A percentile compares a stretch with the other conserved stretches of the same genome.
Evolutionary conservation across 2,329 filamentous ascomycete species (phyloP).

Genomic region (Monosporascus sp.): DNA sequence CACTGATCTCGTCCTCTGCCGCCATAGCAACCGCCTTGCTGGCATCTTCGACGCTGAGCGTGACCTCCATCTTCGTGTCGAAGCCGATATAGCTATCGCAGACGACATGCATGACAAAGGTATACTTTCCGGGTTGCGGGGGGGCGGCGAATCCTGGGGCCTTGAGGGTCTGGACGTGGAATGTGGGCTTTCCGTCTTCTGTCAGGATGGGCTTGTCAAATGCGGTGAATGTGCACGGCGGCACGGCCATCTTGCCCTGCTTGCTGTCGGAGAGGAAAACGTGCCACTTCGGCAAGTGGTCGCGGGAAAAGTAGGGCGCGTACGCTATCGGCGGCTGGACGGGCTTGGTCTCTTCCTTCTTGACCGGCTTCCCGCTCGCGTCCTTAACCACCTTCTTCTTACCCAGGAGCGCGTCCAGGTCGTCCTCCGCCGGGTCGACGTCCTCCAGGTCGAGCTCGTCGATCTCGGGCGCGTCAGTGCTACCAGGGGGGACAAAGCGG

Average conservation of each 20-base stretch:
- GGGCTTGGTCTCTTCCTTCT: constrained; percentile 53
- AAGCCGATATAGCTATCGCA: constrained; percentile 95
- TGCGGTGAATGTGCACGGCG: constrained; percentile 87
- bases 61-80: constrained; percentile 87
- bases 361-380: constrained; percentile 49
- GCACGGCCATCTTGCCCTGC: constrained; percentile 92
- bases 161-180: constrained; percentile 92
- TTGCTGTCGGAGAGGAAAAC: constrained; percentile 92
- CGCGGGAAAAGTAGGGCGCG: constrained; percentile 83
- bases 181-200: constrained; percentile 78
- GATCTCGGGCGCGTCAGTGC: constrained; percentile 65
- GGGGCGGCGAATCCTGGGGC: constrained; percentile 88
- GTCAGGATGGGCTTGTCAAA: constrained; percentile 88
- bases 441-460: constrained; percentile 80
- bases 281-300: constrained; percentile 88
- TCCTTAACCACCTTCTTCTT: constrained; percentile 64
- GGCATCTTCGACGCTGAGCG: constrained; percentile 81
- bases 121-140: constrained; percentile 86
- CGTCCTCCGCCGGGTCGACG: constrained; percentile 86
- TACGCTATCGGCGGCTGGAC: constrained; percentile 80
- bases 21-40: constrained; percentile 75
- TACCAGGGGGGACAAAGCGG: constrained; percentile 85
- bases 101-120: constrained; percentile 87
- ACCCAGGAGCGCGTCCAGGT: constrained; percentile 77
- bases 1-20: constrained; percentile 91